Evolutionary conservation across 1,139 yeast species (phyloP), one percentile per base, ranked within the genome.

Genomic region (Hanseniaspora gamundiae): DNA sequence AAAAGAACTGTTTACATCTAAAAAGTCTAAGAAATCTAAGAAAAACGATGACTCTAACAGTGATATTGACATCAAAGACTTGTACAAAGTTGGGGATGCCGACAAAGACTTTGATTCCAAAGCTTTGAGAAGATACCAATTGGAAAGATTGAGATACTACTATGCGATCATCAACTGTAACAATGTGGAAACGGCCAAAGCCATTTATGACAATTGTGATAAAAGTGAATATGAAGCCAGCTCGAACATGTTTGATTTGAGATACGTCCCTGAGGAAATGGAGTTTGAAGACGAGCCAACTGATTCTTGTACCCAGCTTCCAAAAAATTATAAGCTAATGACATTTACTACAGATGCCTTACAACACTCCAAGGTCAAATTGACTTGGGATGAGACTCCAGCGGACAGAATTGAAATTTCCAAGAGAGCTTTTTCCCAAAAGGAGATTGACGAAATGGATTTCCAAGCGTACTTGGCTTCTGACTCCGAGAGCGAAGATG

Each of bases 311-410:
- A 66, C 67, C 24, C 73, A 75, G 50, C 69, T 87, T 19, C 95
- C 97, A 2, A 68, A 78, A 3, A 74, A 74, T 43, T 93, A 91
- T 62, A 79, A 76, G 53, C 98, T 98, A n/a, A 56, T 62, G 29
- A 73, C 79, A 11, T 93, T 91, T 64, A 85, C 85, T 30, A 93
- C 96, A 2, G 95, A 85, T 62, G 96, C 96, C 0, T 70, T 88
- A 47, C 95, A 87, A 58, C 95, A 86, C 59, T 86, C 95, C 13
- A 87, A 86, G 57, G 96, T 88, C 41, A 85, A 85, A 58, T 70
- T 88, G 51, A 87, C 96, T 0, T 88, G 97, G 97, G 99, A 93
- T 62, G 97, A 91, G 64, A 93, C 97, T 0, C 98, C 98, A 3
- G 80, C 78, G 48, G 96, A 87, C 56, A 75, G 98, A 59, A 63